phyloP scores from a whole-genome alignment of 2,329 filamentous ascomycete species.

The Lachnellula hyalina region DNA sequence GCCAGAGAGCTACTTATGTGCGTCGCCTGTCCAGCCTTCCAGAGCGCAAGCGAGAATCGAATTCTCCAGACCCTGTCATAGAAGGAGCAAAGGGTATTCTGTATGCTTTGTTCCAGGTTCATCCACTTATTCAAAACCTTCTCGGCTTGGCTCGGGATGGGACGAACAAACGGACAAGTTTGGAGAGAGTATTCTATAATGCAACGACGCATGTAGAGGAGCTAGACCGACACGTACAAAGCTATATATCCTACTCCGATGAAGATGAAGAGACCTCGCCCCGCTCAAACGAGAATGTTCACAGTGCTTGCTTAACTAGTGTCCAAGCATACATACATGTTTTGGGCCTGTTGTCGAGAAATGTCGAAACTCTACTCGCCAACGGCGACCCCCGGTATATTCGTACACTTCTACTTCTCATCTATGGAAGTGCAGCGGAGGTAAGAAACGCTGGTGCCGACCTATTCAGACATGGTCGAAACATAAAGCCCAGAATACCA shows the following conservation, averaged over 20 bases:
- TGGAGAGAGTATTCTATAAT: conserved; percentile 64
- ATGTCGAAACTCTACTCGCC: conserved; percentile 59
- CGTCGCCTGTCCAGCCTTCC: conserved; percentile 58
- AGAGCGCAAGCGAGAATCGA: conserved; percentile 56
- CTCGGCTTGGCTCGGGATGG: conserved; percentile 57
- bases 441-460: conserved; percentile 39
- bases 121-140: conserved; percentile 62
- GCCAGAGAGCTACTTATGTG: conserved; percentile 56
- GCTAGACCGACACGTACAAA: conserved; percentile 59
- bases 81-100: conserved; percentile 62
- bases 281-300: conserved; percentile 58
- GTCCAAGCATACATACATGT: conserved; percentile 62
- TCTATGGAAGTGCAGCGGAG: conserved; percentile 65
- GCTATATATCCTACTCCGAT: conserved; percentile 48
- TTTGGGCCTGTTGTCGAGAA: conserved; percentile 53
- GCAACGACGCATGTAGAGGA: conserved; percentile 62
- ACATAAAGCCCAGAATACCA: conserved; percentile 6
- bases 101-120: conserved; percentile 63
- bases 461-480: conserved; percentile 18
- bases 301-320: conserved; percentile 57
- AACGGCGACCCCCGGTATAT: conserved; percentile 64
- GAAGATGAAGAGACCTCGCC: conserved; percentile 43
- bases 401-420: conserved; percentile 55
- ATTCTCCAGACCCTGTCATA: conserved; percentile 54
- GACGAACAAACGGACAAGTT: conserved; percentile 55